These are phyloP conservation scores for Fusarium torreyae DNA, from an alignment of 2,329 filamentous ascomycete species.

Conservation along the genomic window DNA sequence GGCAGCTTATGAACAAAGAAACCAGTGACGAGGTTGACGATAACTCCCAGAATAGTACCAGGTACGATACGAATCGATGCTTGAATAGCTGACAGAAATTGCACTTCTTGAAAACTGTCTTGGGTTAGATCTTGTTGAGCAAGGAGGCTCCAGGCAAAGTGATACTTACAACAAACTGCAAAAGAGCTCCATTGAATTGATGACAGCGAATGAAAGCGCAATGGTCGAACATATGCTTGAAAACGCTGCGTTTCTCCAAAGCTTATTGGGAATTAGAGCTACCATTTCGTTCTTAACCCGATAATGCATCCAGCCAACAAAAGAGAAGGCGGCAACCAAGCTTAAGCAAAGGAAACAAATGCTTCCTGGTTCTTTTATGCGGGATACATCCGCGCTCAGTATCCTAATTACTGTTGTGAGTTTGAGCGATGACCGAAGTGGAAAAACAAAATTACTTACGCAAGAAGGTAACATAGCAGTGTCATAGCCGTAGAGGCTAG, in stretches of 20 bases:
- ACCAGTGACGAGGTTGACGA: constrained; percentile 60
- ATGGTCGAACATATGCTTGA: constrained; percentile 67
- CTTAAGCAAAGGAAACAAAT: constrained; percentile 63
- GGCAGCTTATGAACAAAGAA: constrained; percentile 60
- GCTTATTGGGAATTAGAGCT: constrained; percentile 72
- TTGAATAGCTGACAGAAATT: constrained; percentile 60
- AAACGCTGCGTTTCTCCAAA: constrained; percentile 72
- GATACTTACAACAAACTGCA: constrained; percentile 62
- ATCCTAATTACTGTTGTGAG: background rate
- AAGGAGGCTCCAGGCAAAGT: background rate
- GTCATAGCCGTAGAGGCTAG: constrained; percentile 63
- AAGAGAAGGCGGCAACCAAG: constrained; percentile 60
- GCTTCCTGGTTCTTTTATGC: constrained; percentile 59
- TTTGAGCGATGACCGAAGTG: too few species aligned
- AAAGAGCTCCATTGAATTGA: constrained; percentile 64
- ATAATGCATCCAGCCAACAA: constrained; percentile 67
- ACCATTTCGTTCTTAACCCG: constrained; percentile 62
- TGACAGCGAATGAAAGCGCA: constrained; percentile 60
- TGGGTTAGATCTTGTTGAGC: background rate
- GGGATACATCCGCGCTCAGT: constrained; percentile 56
- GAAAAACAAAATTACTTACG: constrained; percentile 56
- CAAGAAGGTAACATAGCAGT: constrained; percentile 66
- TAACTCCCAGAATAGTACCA: constrained; percentile 58
- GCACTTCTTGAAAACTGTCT: constrained; percentile 65
- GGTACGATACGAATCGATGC: constrained; percentile 62